Percentiles rank a stretch among this genome's conserved stretches.
Evolutionary conservation across 2,329 filamentous ascomycete genomes (phyloP).

Genomic region (Penicillium sp.): DNA sequence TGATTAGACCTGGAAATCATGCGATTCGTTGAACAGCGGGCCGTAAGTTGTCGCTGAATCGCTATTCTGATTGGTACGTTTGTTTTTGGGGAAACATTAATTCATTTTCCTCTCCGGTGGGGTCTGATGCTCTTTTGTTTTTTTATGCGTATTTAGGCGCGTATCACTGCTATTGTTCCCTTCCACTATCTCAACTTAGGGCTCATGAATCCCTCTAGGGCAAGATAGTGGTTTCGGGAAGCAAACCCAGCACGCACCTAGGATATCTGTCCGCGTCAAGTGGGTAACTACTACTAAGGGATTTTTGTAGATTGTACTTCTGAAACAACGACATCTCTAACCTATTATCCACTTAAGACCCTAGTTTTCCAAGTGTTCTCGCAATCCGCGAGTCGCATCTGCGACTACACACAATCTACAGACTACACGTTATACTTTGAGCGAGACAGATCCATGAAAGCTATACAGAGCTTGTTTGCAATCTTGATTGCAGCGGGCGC

Average conservation of each 20-base stretch:
- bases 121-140: not conserved
- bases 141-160: not conserved
- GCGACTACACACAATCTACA: not conserved
- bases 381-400: no score
- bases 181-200: not conserved
- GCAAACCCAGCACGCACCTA: not conserved
- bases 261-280: not conserved
- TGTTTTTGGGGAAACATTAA: not conserved
- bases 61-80: not conserved
- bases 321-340: not conserved
- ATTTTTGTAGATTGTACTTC: not conserved
- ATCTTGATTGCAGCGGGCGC: not conserved
- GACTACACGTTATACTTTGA: not conserved
- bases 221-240: not conserved
- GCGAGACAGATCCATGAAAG: not conserved
- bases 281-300: no score
- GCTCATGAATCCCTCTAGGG: not conserved
- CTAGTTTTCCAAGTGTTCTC: not conserved
- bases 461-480: not conserved
- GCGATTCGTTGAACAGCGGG: conserved; percentile 2
- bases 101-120: not conserved
- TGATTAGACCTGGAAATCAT: not conserved
- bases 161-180: not conserved
- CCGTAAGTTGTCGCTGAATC: not conserved
- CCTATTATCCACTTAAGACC: not conserved